Base-by-base conservation (phyloP, 495 filamentous ascomycete genomes). In the Aspergillus haitiensis region DNA sequence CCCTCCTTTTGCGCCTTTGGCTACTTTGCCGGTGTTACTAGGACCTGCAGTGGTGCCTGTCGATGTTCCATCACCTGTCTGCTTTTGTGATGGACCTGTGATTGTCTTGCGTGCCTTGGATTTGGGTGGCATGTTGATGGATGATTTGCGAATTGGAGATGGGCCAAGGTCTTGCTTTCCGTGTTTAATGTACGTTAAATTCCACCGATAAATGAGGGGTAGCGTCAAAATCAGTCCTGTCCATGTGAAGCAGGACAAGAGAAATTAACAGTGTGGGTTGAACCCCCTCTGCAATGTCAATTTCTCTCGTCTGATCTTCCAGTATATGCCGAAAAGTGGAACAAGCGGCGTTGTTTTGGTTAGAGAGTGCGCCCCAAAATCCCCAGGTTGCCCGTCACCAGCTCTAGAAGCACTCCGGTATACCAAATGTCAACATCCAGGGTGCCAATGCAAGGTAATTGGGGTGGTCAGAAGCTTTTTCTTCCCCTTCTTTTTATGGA, bases 81-180 rank as follows among this genome's bases (percentile, higher is more conserved):
- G 21, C 31, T 58, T 37, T 15, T 47, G 55, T 37, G 55, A 34
- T 7, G 45, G 18, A 1, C 40, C 58, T 35, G 53, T 42, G 36
- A 52, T 15, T 15, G 58, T 33, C 56, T 68, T 68, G 33, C 62
- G 59, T 32, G 62, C 67, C 57, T 62, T 65, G 16, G 65, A 64
- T 55, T 69, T 72, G 32, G 69, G 69, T 21, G 69, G 67, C 69
- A 72, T 72, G 54, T 12, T 59, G 56, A 34, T 52, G 36, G 18
- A 15, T 27, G 47, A 32, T 27, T 52, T 49, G 13, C 31, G 31
- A 18, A 35, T 35, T 37, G 15, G 18, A 39, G 47, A 33, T 32
- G 35, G 35, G 32, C 35, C 15, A 39, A 33, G 46, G 39, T 21
- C 12, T 52, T 37, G 15, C 2, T 16, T 45, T 46, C 16, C 44